A percentile compares a stretch with the other conserved stretches of the same genome.
Conservation (phyloP, 495 filamentous ascomycete genomes). For the Penicillium chermesinum region DNA sequence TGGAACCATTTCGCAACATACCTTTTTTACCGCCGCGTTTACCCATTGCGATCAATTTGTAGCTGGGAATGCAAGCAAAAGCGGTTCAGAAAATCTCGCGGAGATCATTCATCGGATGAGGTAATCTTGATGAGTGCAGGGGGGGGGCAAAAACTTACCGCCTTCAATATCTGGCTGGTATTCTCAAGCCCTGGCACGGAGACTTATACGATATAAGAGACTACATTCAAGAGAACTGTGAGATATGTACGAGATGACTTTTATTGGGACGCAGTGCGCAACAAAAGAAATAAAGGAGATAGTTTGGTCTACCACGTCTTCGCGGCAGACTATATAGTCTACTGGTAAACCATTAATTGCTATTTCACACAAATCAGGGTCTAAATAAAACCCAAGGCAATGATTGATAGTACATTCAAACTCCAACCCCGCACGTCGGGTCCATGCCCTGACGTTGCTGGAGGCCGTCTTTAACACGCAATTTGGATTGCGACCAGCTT, state of each 20-base stretch:
- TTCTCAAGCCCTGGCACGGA: too few relatives aligned
- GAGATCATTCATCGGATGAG: slow-evolving; percentile 8
- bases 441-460: slow-evolving; percentile 2
- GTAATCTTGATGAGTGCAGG: slow-evolving; percentile 8
- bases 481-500: slow-evolving; percentile 16
- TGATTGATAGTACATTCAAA: slow-evolving; percentile 38
- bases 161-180: background rate
- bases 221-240: background rate
- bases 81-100: slow-evolving; percentile 14
- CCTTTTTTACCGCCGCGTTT: slow-evolving; percentile 38
- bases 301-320: slow-evolving; percentile 18
- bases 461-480: slow-evolving; percentile 23
- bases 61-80: slow-evolving; percentile 10
- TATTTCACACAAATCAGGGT: slow-evolving; percentile 34
- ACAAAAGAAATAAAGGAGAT: slow-evolving; percentile 27
- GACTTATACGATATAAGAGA: background rate
- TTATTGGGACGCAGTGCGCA: slow-evolving; percentile 3
- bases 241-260: slow-evolving; percentile 8
- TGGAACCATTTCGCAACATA: slow-evolving; percentile 3
- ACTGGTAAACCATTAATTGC: slow-evolving; percentile 35
- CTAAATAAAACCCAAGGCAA: slow-evolving; percentile 30
- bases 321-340: slow-evolving; percentile 30
- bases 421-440: slow-evolving; percentile 10
- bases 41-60: slow-evolving; percentile 28
- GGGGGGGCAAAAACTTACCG: background rate